phyloP scores from a whole-genome alignment of 805 yeast species.

The Candida schatavii region DNA sequence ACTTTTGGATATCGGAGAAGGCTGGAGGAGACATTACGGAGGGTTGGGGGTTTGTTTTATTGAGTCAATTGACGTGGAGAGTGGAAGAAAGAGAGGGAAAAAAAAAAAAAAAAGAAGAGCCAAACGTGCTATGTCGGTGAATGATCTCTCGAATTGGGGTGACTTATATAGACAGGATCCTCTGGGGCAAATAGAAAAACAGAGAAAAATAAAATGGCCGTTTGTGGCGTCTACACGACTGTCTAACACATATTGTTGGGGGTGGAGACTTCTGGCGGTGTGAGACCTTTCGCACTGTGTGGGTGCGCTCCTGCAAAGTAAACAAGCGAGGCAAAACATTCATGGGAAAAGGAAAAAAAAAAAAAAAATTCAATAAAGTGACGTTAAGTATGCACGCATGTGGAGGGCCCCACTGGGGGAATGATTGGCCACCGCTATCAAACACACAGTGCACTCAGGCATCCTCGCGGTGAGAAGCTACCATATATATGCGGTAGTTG shows the following conservation, averaged over 20 bases:
- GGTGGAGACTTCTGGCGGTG: no score
- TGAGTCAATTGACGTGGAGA: constrained; percentile 1
- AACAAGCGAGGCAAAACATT: no score
- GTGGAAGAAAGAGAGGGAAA: background rate
- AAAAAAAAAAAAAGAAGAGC: background rate
- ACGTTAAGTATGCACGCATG: background rate
- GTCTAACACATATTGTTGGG: background rate
- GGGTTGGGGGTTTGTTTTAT: background rate
- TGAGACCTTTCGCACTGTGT: no score
- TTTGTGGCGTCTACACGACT: constrained; percentile 2
- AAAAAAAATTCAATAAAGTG: background rate
- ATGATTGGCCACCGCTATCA: background rate
- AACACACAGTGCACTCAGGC: no score
- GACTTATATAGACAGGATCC: background rate
- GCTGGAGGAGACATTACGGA: constrained; percentile 68
- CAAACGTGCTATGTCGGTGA: background rate
- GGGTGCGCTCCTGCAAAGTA: no score
- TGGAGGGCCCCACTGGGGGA: background rate
- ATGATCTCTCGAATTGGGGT: background rate
- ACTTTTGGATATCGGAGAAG: constrained; percentile 89
- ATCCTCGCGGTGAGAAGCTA: no score
- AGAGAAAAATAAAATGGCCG: no score
- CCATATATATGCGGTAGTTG: no score
- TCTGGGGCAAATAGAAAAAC: background rate
- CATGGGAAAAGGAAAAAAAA: constrained; percentile 4